Base-by-base conservation (phyloP, 305 asterid genomes). In the Fraxinus nigra region DNA sequence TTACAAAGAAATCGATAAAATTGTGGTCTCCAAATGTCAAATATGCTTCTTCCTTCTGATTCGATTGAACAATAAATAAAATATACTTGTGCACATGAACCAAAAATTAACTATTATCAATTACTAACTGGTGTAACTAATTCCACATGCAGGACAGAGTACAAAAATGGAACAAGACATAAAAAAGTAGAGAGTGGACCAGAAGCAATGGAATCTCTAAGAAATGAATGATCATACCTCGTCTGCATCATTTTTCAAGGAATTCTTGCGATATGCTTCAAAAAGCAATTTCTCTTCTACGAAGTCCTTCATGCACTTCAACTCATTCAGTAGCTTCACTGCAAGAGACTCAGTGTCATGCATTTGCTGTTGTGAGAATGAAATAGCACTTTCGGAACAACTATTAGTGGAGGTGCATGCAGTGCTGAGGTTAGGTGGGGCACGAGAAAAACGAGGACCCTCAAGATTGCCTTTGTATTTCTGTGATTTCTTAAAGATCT, bases 361-460 rank as follows among this genome's bases (percentile, higher is more conserved):
- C 97, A 93, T 90, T 90, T 95, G 98, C 85, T 94, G 88, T 86
- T 87, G 94, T 80, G 98, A 91, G 88, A 95, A 95, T 80, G 91
- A 93, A 82, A 95, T 84, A 75, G 98, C 95, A 87, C 92, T 92
- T 86, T 88, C 93, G 10, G 98, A 92, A 86, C 97, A 93, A 78
- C 87, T 84, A 85, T 89, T 88, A 72, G 92, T 86, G 70, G 98
- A 93, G 78, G 93, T 84, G 69, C 94, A 89, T 24, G 88, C 95
- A 28, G 93, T 89, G 82, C 87, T 95, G 84, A 93, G 82, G 63
- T 81, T 87, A 76, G 95, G 94, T 81, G 89, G 82, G 78, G 87
- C 84, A 54, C 97, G 97, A 54, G 95, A 86, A 56, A 82, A 83
- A 59, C 89, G 92, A 77, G 93, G 90, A 65, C 90, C 92, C 83